These are phyloP conservation scores for Jacaranda copaia DNA, from an alignment of 257 asterid species.

Conservation along the genomic window DNA sequence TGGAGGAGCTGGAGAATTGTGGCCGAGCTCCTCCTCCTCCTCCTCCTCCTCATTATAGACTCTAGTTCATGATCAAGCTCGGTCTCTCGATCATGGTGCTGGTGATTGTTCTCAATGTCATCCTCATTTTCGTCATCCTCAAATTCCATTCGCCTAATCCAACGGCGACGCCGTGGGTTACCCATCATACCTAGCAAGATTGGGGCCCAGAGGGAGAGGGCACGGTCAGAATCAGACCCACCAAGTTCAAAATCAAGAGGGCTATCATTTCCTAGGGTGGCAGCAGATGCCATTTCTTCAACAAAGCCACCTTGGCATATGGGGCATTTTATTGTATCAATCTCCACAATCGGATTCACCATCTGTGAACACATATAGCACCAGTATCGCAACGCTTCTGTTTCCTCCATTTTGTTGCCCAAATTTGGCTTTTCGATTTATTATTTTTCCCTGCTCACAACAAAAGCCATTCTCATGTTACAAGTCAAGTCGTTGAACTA, in stretches of 20 bases:
- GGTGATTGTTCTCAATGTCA: constrained; percentile 11
- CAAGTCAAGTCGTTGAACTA: not conserved
- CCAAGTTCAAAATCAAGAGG: constrained; percentile 54
- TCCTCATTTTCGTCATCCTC: constrained; percentile 46
- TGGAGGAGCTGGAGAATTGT: constrained; percentile 76
- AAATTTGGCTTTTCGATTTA: not conserved
- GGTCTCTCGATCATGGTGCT: constrained; percentile 35
- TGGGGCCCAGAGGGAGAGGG: constrained; percentile 90
- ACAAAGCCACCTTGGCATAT: constrained; percentile 78
- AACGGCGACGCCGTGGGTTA: constrained; percentile 53
- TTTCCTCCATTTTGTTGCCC: constrained; percentile 60
- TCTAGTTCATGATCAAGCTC: constrained; percentile 66
- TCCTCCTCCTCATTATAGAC: constrained; percentile 57
- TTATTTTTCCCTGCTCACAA: constrained; percentile 27
- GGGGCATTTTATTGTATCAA: constrained; percentile 74
- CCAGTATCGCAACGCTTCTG: constrained; percentile 60
- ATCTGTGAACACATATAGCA: constrained; percentile 75
- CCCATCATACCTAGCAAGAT: constrained; percentile 79
- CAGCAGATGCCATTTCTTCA: constrained; percentile 66
- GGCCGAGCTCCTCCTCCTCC: constrained; percentile 74
- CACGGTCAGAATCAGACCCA: constrained; percentile 67
- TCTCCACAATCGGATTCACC: constrained; percentile 69
- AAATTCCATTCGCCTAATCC: constrained; percentile 53
- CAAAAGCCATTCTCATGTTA: constrained; percentile 13
- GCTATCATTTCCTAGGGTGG: constrained; percentile 43